A percentile compares a stretch with the other conserved stretches of the same genome.
Evolutionary conservation across 805 yeast genomes (phyloP).

Genomic region (Saccharomycopsis synnaedendra): DNA sequence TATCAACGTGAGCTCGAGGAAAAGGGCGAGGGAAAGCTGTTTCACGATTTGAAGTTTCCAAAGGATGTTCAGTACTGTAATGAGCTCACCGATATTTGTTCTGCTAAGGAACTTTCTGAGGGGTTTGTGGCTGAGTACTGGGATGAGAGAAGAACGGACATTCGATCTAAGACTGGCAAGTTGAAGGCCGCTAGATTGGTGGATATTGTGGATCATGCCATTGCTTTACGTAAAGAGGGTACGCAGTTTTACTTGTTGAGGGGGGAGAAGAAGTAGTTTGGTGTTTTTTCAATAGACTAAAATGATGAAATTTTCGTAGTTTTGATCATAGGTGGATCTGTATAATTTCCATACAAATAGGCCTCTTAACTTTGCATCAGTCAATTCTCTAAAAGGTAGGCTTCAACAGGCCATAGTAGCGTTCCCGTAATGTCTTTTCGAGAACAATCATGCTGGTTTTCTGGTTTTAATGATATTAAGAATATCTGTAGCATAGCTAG

Average conservation of each 20-base stretch:
- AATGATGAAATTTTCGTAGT: no score
- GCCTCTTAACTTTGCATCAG: no score
- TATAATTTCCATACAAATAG: no score
- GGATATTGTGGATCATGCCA: background rate
- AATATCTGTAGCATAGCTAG: no score
- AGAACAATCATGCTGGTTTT: no score
- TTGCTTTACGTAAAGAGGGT: background rate
- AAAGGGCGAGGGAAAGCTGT: no score
- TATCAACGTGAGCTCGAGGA: no score
- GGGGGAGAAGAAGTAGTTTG: background rate
- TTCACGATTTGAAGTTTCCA: background rate
- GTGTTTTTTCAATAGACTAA: background rate
- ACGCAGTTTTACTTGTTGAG: background rate
- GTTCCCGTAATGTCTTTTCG: no score
- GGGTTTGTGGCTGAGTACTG: background rate
- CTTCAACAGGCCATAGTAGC: no score
- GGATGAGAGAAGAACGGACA: background rate
- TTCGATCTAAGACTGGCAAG: background rate
- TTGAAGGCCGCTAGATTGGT: background rate
- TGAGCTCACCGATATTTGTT: background rate
- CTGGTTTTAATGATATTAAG: no score
- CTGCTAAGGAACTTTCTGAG: background rate
- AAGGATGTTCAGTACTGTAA: background rate
- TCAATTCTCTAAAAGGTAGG: no score
- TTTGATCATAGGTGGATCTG: no score